phyloP scores from a whole-genome alignment of 352 stramenopile species.

The Pythium phragmitis region DNA sequence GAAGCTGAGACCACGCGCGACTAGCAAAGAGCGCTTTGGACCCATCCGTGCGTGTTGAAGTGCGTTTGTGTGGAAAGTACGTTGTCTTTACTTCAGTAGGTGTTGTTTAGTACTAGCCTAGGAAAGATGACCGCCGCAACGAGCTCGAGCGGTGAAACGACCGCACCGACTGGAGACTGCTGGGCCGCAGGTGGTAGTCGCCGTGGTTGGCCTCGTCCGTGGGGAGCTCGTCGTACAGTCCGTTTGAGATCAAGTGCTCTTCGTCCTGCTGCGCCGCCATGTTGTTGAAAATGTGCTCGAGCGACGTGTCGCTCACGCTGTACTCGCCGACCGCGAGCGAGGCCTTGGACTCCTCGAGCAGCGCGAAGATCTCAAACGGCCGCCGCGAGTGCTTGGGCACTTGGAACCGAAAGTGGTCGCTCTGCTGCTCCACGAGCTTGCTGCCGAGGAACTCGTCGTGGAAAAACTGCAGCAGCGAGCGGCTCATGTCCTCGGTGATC shows the following conservation, averaged over 20 bases:
- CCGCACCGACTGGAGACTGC: constrained; percentile 38
- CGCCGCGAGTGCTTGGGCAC: constrained; percentile 24
- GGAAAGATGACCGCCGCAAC: constrained; percentile 25
- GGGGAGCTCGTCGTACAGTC: constrained; percentile 27
- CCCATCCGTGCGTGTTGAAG: too few species aligned
- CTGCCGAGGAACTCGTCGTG: constrained; percentile 10
- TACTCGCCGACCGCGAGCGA: constrained; percentile 80
- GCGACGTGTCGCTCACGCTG: constrained; percentile 84
- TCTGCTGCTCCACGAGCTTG: constrained; percentile 66
- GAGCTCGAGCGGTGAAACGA: constrained; percentile 44
- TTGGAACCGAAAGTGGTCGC: constrained; percentile 30
- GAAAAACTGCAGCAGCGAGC: constrained; percentile 18
- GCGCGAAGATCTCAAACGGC: constrained; percentile 54
- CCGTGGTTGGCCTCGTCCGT: not conserved
- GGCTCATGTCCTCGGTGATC: constrained; percentile 7
- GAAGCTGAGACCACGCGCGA: too few species aligned
- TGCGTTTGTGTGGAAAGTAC: too few species aligned
- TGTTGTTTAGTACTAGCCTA: not conserved
- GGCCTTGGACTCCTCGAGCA: constrained; percentile 71
- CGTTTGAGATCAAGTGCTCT: constrained; percentile 34
- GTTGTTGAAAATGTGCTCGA: constrained; percentile 93
- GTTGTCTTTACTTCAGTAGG: too few species aligned
- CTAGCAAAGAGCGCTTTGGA: too few species aligned
- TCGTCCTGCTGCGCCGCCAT: constrained; percentile 53
- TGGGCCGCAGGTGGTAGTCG: constrained; percentile 24